These are phyloP conservation scores for Globisporangium lucens DNA, from an alignment of 352 stramenopile species.

Conservation along the genomic window DNA sequence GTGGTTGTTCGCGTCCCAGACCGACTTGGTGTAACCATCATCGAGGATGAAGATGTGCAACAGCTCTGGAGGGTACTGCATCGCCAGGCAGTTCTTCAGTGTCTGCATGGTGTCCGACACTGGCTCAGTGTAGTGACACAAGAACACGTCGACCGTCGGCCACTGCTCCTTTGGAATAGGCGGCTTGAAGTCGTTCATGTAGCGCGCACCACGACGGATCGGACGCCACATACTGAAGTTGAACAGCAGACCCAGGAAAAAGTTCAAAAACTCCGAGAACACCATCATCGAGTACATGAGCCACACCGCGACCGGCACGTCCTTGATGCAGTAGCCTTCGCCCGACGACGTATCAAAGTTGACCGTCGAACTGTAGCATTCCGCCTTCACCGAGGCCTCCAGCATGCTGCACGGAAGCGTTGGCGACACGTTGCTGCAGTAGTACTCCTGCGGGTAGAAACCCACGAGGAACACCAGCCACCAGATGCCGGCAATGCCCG, in stretches of 20 bases:
- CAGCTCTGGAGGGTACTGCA: conserved; percentile 87
- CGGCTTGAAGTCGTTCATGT: conserved; percentile 90
- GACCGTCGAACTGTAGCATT: conserved; percentile 62
- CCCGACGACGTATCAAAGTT: conserved; percentile 64
- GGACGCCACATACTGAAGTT: conserved; percentile 92
- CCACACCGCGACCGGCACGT: conserved; percentile 63
- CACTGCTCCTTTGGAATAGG: conserved; percentile 87
- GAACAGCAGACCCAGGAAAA: conserved; percentile 83
- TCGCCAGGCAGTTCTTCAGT: conserved; percentile 81
- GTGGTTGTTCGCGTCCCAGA: conserved; percentile 89
- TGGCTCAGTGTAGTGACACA: conserved; percentile 91
- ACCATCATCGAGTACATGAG: conserved; percentile 87
- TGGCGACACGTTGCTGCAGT: conserved; percentile 64
- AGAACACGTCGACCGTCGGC: conserved; percentile 85
- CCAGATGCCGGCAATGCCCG: conserved; percentile 53
- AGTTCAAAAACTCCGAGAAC: conserved; percentile 87
- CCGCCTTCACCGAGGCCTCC: conserved; percentile 39
- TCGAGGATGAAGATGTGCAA: conserved; percentile 86
- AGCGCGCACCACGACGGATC: conserved; percentile 83
- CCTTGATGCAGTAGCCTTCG: conserved; percentile 80
- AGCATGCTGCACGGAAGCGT: conserved; percentile 65
- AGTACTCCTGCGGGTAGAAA: conserved; percentile 84
- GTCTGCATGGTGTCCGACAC: conserved; percentile 81
- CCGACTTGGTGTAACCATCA: conserved; percentile 89
- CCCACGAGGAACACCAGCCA: conserved; percentile 79